Conservation (phyloP, 148 eudicot species). For the Oxyria digyna region DNA sequence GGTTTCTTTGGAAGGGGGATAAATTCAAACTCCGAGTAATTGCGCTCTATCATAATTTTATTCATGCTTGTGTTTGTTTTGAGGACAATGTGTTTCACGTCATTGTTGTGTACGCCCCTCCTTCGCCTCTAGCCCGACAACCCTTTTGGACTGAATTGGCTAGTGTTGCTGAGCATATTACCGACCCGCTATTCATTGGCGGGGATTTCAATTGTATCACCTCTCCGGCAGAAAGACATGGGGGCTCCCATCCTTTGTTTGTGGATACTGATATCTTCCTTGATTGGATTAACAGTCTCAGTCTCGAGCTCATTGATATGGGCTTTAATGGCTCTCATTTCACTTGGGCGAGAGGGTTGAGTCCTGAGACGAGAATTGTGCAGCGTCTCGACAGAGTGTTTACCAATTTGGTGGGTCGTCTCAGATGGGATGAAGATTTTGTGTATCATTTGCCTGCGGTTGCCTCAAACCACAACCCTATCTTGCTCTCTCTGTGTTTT, state of each 20-base stretch:
- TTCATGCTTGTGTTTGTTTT: neutral
- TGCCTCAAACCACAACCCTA: neutral
- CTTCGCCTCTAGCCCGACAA: neutral
- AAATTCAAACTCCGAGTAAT: too few species aligned
- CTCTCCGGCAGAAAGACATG: neutral
- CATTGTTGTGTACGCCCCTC: neutral
- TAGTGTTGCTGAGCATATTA: neutral
- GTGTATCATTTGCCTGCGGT: neutral
- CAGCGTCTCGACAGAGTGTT: neutral
- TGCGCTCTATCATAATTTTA: neutral
- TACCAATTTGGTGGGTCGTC: neutral
- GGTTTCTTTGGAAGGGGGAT: neutral
- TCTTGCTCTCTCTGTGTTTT: too few species aligned
- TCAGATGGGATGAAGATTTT: neutral
- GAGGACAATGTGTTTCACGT: fast-evolving
- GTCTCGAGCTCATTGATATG: neutral
- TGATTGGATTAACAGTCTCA: too few species aligned
- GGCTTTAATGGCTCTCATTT: neutral
- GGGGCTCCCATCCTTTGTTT: too few species aligned
- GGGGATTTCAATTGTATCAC: neutral
- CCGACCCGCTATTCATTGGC: neutral
- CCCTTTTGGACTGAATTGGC: neutral
- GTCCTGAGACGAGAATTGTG: neutral
- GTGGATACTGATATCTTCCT: neutral
- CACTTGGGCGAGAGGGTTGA: neutral